Evolutionary conservation across 2,329 filamentous ascomycete genomes (phyloP).

Genomic region (Didymella arachidicola): DNA sequence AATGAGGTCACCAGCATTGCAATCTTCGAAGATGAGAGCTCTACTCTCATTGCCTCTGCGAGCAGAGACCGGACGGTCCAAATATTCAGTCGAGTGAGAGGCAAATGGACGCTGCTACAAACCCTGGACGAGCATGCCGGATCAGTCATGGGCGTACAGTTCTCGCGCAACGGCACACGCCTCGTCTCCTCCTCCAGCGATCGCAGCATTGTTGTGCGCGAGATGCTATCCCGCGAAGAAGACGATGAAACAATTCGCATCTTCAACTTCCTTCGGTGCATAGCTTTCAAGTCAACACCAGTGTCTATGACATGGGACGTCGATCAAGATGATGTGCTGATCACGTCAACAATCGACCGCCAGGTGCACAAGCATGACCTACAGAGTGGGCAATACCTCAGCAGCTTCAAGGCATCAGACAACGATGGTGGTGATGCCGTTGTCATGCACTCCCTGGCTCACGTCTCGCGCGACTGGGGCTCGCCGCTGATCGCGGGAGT

Average conservation of each 20-base stretch:
- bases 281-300: slow-evolving; percentile 86
- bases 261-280: slow-evolving; percentile 77
- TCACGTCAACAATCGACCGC: slow-evolving; percentile 69
- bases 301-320: slow-evolving; percentile 79
- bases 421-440: slow-evolving; percentile 81
- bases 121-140: slow-evolving; percentile 92
- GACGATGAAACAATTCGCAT: slow-evolving; percentile 67
- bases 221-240: slow-evolving; percentile 75
- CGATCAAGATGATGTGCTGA: slow-evolving; percentile 64
- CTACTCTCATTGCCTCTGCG: slow-evolving; percentile 78
- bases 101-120: slow-evolving; percentile 79
- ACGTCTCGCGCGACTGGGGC: slow-evolving; percentile 63
- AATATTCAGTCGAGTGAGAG: slow-evolving; percentile 72
- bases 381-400: slow-evolving; percentile 71
- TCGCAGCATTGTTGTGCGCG: slow-evolving; percentile 82
- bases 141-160: slow-evolving; percentile 79
- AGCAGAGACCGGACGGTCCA: slow-evolving; percentile 87
- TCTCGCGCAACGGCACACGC: slow-evolving; percentile 72
- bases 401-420: slow-evolving; percentile 84
- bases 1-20: slow-evolving; percentile 85
- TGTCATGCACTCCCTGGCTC: slow-evolving; percentile 78
- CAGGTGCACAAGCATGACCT: slow-evolving; percentile 68
- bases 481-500: slow-evolving; percentile 80
- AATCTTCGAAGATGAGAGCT: slow-evolving; percentile 70
- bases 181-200: slow-evolving; percentile 86